Evolutionary conservation across 78 protist species (phyloP), one percentile per base, ranked within the genome.

Genomic region (Cavenderia fasciculata): DNA sequence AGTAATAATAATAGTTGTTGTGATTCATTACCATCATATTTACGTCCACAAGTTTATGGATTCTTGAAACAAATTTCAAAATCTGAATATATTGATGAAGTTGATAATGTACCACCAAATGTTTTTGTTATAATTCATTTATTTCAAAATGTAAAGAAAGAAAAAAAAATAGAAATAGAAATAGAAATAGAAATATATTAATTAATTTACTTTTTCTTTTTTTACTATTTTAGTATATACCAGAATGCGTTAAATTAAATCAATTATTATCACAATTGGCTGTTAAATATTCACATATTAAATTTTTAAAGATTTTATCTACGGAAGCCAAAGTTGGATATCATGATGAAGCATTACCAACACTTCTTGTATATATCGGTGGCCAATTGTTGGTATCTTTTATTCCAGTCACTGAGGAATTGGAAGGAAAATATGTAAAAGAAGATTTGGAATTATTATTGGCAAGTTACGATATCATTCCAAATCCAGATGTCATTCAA

Each of bases 301-400:
- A 82, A 57, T 82, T 82, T 56, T 43, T 82, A 40, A 82, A 82
- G 59, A 82, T 82, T 31, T 4, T 69, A 56, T 51, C 69, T 16
- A 82, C 77, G 1, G 90, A 82, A 40, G 90, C 90, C 11, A 82
- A 82, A 43, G 40, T 44, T 44, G 61, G 38, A 29, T 82, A 82
- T 68, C 90, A 82, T 25, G 90, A 82, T 56, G 90, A 44, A 44
- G 90, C 78, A n/a, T 43, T 82, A 68, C 90, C 90, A 40, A 69
- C 69, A 40, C 29, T 82, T 1, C 61, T 82, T 0, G 71, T 82
- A n/a, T 82, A 82, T 57, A 82, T 56, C 21, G 78, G 78, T 43
- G 90, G 90, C 4, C 40, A 82, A 33, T 56, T 82, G 38, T 49
- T 82, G 41, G 78, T 68, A 21, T 82, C 90, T 18, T 82, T 82